A percentile compares a stretch with the other conserved stretches of the same genome.
Conservation (phyloP, 1,284 basidiomycete genomes). For the Stereum hirsutum region DNA sequence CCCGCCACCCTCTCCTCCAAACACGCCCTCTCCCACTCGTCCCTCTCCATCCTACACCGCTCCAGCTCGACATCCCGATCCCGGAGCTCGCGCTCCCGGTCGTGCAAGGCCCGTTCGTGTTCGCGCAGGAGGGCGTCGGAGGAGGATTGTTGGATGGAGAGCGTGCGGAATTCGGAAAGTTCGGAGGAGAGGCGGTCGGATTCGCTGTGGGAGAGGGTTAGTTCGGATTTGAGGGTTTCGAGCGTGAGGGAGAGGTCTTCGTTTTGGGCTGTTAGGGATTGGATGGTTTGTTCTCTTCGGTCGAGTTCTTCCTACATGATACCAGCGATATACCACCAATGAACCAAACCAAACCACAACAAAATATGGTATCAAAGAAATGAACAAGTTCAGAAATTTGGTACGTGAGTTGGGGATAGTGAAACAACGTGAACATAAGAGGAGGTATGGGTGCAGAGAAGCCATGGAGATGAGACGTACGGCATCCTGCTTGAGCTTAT, state of each 20-base stretch:
- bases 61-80: slow-evolving; percentile 81
- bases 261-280: slow-evolving; percentile 67
- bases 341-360: background rate
- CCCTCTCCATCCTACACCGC: slow-evolving; percentile 72
- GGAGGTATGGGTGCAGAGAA: slow-evolving; percentile 3
- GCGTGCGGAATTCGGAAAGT: slow-evolving; percentile 56
- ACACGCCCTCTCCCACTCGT: slow-evolving; percentile 81
- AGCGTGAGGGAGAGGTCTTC: slow-evolving; percentile 64
- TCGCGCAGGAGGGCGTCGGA: slow-evolving; percentile 74
- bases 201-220: slow-evolving; percentile 69
- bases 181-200: slow-evolving; percentile 60
- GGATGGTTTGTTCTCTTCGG: slow-evolving; percentile 75
- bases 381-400: background rate
- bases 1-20: slow-evolving; percentile 64
- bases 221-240: slow-evolving; percentile 70
- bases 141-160: slow-evolving; percentile 49
- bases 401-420: background rate
- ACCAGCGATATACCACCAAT: background rate
- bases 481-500: slow-evolving; percentile 93
- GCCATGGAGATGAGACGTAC: slow-evolving; percentile 40
- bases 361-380: too few species aligned
- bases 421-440: background rate
- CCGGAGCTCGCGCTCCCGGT: slow-evolving; percentile 60
- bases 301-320: slow-evolving; percentile 89
- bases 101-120: too few species aligned